Percentiles rank a stretch among this genome's conserved stretches.
phyloP scores from a whole-genome alignment of 2,329 filamentous ascomycete species.

The Aspergillus flavus region DNA sequence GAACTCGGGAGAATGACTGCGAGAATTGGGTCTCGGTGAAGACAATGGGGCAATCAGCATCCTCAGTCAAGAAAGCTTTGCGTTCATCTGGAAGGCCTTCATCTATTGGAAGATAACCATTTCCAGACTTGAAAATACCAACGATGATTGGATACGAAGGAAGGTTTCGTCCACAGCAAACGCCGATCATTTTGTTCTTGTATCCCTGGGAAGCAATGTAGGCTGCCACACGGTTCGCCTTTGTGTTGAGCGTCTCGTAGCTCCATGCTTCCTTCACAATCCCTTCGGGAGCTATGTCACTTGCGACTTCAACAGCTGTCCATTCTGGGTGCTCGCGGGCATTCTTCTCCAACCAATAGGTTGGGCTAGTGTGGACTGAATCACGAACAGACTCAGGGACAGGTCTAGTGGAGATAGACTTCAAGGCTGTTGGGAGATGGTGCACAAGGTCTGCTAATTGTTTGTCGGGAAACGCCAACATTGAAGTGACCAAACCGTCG shows the following conservation, averaged over 20 bases:
- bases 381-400: conserved; percentile 22
- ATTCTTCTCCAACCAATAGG: conserved; percentile 31
- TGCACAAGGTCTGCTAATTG: conserved; percentile 26
- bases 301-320: conserved; percentile 34
- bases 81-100: conserved; percentile 34
- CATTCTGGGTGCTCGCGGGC: conserved; percentile 30
- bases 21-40: conserved; percentile 29
- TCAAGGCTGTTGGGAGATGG: conserved; percentile 24
- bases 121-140: conserved; percentile 39
- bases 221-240: conserved; percentile 28
- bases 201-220: conserved; percentile 26
- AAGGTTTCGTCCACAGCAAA: conserved; percentile 31
- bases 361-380: conserved; percentile 27
- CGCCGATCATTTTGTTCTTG: conserved; percentile 29
- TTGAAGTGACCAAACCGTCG: conserved; percentile 31
- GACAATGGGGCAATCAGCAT: conserved; percentile 31
- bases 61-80: conserved; percentile 32
- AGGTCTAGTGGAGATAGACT: conserved; percentile 27
- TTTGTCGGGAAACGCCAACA: conserved; percentile 31
- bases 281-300: conserved; percentile 20
- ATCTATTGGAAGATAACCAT: conserved; percentile 39
- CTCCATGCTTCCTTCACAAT: conserved; percentile 28
- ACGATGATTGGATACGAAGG: conserved; percentile 33
- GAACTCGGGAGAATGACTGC: conserved; percentile 19
- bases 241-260: conserved; percentile 27